Conservation (phyloP, 2,329 filamentous ascomycete species). For the Scleromitrula shiraiana region DNA sequence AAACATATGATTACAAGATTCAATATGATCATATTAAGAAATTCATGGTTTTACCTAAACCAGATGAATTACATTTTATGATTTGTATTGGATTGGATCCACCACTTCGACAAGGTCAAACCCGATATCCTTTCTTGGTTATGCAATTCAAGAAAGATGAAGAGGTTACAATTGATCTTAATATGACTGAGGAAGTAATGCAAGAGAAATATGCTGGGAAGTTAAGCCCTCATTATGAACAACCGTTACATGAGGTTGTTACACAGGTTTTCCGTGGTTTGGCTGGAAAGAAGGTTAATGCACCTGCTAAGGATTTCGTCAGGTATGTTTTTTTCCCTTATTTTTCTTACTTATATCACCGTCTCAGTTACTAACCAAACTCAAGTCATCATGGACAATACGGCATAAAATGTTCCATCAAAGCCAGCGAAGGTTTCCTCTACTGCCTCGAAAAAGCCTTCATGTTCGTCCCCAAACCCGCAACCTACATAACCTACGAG, state of each 20-base stretch:
- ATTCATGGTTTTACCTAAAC: conserved; percentile 96
- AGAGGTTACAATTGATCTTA: conserved; percentile 91
- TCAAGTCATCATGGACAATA: conserved; percentile 77
- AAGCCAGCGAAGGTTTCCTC: conserved; percentile 94
- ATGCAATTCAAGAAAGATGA: conserved; percentile 99
- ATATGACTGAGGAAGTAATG: conserved; percentile 85
- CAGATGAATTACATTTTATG: conserved; percentile 94
- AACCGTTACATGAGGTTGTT: conserved; percentile 86
- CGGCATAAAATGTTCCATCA: conserved; percentile 99
- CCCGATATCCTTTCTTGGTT: conserved; percentile 93
- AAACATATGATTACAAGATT: conserved; percentile 99
- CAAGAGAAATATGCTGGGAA: conserved; percentile 84
- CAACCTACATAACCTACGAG: conserved; percentile 94
- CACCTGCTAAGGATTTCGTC: conserved; percentile 87
- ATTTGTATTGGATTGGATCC: conserved; percentile 92
- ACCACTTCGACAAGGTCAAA: conserved; percentile 92
- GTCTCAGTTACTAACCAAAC: conserved; percentile 25
- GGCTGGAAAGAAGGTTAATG: conserved; percentile 89
- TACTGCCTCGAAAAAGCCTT: conserved; percentile 98
- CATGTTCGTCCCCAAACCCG: conserved; percentile 97
- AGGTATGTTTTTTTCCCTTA: conserved; percentile 42
- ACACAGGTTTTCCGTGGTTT: conserved; percentile 92
- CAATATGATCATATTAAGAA: conserved; percentile 98
- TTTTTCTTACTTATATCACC: conserved; percentile 4
- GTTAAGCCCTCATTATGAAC: conserved; percentile 82